Evolutionary conservation across 2,329 filamentous ascomycete species (phyloP).

Genomic region (Nemania bipapillata): DNA sequence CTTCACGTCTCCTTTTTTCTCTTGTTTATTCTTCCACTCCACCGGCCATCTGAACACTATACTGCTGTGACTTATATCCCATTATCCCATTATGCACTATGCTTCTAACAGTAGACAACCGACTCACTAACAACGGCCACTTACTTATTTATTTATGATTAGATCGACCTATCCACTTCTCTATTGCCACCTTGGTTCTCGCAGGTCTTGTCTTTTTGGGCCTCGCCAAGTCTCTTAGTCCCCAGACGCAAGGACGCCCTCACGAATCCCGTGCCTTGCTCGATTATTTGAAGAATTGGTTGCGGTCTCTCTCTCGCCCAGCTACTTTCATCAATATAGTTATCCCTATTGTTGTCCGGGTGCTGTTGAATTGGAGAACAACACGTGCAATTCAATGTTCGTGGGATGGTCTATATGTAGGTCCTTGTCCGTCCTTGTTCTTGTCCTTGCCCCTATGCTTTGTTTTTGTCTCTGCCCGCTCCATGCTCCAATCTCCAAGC

Average conservation of each 20-base stretch:
- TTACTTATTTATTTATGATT: not conserved
- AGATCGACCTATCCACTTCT: slow-evolving; percentile 54
- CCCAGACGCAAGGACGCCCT: slow-evolving; percentile 17
- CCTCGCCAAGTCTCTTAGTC: slow-evolving; percentile 37
- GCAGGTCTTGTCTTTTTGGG: slow-evolving; percentile 40
- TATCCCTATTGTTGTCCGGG: slow-evolving; percentile 44
- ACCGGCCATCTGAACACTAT: too few species aligned
- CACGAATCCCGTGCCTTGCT: not conserved
- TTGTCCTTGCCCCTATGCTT: not conserved
- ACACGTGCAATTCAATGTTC: slow-evolving; percentile 52
- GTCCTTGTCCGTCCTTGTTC: slow-evolving; percentile 18
- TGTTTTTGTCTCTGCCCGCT: not conserved
- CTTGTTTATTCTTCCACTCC: too few species aligned
- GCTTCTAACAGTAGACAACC: not conserved
- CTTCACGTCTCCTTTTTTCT: too few species aligned
- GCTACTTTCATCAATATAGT: slow-evolving; percentile 41
- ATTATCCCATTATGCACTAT: not conserved
- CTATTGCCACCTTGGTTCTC: slow-evolving; percentile 48
- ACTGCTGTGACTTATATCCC: not conserved
- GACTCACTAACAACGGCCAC: slow-evolving; percentile 2
- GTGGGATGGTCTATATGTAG: slow-evolving; percentile 52
- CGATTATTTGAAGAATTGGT: slow-evolving; percentile 31
- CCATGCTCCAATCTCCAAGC: too few species aligned
- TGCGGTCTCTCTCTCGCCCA: slow-evolving; percentile 32
- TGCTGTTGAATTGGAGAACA: slow-evolving; percentile 49